Base-by-base conservation (phyloP, 179 eudicot species). In the Heliamphora ciliata region DNA sequence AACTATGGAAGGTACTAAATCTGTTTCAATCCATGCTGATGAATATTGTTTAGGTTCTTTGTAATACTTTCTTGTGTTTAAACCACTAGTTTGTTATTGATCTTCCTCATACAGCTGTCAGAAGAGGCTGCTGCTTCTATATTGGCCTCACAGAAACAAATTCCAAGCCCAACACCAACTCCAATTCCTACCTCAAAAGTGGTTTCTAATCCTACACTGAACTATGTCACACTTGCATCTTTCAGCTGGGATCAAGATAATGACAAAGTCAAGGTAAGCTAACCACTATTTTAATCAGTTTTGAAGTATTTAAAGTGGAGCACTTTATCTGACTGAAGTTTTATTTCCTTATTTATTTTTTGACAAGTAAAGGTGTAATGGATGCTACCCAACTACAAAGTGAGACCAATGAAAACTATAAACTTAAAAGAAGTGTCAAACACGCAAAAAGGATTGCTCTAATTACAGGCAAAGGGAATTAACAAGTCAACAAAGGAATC, bases 171-270 rank as follows among this genome's bases (percentile, higher is more conserved):
- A 73, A 72, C 78, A 21, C 83, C 90, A 1, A 54, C 89, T 60
- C 84, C 90, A 55, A 74, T 79, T 65, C 18, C 86, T 66, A 68
- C 86, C 15, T 66, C 79, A 48, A 86, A 89, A 81, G 85, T 74
- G 77, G 83, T 86, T 66, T 8, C 92, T 10, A 74, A 60, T 52
- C 89, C 98, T 10, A 81, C 86, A 50, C 64, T 93, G 74, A 89
- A 73, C 48, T 96, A 96, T 81, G 66, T 80, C 17, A 81, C 95
- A 5, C 90, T 94, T 58, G 84, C 86, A 65, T 87, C 99, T 81
- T 96, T 94, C 85, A 94, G 99, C 91, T 96, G 98, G 98, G 99
- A 96, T 86, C 99, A 96, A 84, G 98, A 94, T 79, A 83, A 24
- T 84, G 98, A 91, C 73, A 92, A 94, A 88, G 85, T 96, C 72